Evolutionary conservation across 371 early-diverging fungal species (phyloP).

Genomic region (Actinomucor elegans): DNA sequence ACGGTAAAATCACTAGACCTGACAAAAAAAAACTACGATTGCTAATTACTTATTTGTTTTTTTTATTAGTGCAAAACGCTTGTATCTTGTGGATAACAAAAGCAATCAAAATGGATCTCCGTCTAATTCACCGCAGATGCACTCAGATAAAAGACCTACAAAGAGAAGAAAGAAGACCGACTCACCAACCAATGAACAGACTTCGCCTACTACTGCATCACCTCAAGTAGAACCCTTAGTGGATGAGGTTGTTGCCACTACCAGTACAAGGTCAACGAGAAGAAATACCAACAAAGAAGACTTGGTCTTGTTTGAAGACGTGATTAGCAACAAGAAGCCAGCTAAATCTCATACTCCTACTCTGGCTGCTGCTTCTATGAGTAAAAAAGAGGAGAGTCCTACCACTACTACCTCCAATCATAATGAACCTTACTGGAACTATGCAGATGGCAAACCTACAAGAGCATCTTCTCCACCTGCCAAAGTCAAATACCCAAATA

Average conservation of each 20-base stretch:
- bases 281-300: no score
- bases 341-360: background rate
- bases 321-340: no score
- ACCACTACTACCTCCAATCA: background rate
- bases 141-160: background rate
- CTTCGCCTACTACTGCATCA: background rate
- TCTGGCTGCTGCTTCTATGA: background rate
- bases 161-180: slow-evolving; percentile 8
- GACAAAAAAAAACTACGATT: no score
- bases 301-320: no score
- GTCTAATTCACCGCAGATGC: slow-evolving; percentile 1
- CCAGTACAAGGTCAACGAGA: no score
- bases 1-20: slow-evolving; percentile 22
- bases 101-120: slow-evolving; percentile 4
- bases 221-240: background rate
- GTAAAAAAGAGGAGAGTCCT: background rate
- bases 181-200: background rate
- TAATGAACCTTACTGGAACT: slow-evolving; percentile 27
- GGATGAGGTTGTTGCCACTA: no score
- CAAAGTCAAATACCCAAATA: slow-evolving; percentile 49
- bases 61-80: slow-evolving; percentile 14
- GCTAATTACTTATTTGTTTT: no score
- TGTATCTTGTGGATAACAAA: slow-evolving; percentile 8
- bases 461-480: slow-evolving; percentile 46
- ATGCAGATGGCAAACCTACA: slow-evolving; percentile 36